Base-by-base conservation (phyloP, 257 asterid species). In the Primulina tabacum region DNA sequence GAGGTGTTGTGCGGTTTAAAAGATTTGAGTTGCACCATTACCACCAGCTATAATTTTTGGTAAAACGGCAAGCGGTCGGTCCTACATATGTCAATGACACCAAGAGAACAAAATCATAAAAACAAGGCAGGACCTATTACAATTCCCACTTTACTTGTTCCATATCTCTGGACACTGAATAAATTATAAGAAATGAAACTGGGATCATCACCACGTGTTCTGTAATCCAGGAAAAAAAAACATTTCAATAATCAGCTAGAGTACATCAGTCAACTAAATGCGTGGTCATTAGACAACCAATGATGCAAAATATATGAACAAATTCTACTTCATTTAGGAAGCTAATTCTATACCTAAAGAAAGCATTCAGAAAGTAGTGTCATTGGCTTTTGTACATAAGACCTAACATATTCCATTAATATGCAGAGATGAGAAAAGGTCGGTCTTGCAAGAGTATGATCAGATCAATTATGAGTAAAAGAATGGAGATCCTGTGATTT, bases 21-120 rank as follows among this genome's bases (percentile, higher is more conserved):
- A n/a, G n/a, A n/a, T n/a, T n/a, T n/a, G n/a, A n/a, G n/a, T n/a
- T n/a, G n/a, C n/a, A n/a, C n/a, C n/a, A n/a, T n/a, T n/a, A n/a
- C n/a, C n/a, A n/a, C n/a, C n/a, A n/a, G n/a, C n/a, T n/a, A n/a
- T n/a, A n/a, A n/a, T n/a, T n/a, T n/a, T n/a, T n/a, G n/a, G n/a
- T n/a, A n/a, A n/a, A n/a, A n/a, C n/a, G n/a, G n/a, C n/a, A n/a
- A n/a, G n/a, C n/a, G n/a, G n/a, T n/a, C n/a, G n/a, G n/a, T n/a
- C n/a, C n/a, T n/a, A n/a, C n/a, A n/a, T n/a, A n/a, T n/a, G n/a
- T n/a, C 99, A 72, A 89, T 88, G 74, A 87, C 87, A 65, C 87
- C 98, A 73, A 94, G 92, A 75, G 95, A 94, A 75, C 96, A 88
- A 81, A 94, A 94, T 98, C 99, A 94, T 84, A 94, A 69, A 77